Percentiles rank a stretch among this genome's conserved stretches.
Conservation (phyloP, 2,329 filamentous ascomycete genomes). For the Tricladium varicosporioides region DNA sequence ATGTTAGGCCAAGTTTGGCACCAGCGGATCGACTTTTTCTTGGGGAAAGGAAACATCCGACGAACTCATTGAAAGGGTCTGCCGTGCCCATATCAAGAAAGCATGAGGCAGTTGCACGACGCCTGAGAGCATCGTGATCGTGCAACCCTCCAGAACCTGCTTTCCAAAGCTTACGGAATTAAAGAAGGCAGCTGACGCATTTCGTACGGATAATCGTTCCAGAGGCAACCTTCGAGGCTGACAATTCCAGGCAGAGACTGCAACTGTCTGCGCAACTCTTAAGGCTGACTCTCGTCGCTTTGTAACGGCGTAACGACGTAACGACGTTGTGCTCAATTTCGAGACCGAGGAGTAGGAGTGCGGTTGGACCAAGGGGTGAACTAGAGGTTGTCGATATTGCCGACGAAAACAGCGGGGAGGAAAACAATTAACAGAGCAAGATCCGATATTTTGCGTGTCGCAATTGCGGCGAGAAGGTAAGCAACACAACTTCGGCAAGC, state of each 20-base stretch:
- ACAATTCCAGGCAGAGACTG: background rate
- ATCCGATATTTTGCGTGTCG: background rate
- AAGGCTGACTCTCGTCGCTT: background rate
- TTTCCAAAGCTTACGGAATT: slow-evolving; percentile 14
- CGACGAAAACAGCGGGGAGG: background rate
- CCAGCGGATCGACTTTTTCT: background rate
- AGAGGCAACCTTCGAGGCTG: background rate
- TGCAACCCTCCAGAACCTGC: slow-evolving; percentile 16
- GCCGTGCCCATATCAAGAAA: slow-evolving; percentile 2
- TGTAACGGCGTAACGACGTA: background rate
- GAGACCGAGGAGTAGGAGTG: background rate
- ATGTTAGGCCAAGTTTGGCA: background rate
- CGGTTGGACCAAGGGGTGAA: background rate
- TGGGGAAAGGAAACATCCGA: background rate
- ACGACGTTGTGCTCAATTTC: background rate
- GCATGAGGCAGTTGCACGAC: slow-evolving; percentile 11
- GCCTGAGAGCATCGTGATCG: slow-evolving; percentile 15
- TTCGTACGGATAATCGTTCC: slow-evolving; percentile 11
- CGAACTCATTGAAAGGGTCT: background rate
- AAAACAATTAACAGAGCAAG: background rate
- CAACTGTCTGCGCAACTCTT: background rate
- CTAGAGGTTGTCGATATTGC: background rate
- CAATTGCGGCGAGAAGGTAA: background rate
- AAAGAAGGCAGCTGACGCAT: slow-evolving; percentile 18
- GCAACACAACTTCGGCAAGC: background rate